These are phyloP conservation scores for Ustilago cynodontis DNA, from an alignment of 1,284 basidiomycete genomes.

Conservation along the genomic window DNA sequence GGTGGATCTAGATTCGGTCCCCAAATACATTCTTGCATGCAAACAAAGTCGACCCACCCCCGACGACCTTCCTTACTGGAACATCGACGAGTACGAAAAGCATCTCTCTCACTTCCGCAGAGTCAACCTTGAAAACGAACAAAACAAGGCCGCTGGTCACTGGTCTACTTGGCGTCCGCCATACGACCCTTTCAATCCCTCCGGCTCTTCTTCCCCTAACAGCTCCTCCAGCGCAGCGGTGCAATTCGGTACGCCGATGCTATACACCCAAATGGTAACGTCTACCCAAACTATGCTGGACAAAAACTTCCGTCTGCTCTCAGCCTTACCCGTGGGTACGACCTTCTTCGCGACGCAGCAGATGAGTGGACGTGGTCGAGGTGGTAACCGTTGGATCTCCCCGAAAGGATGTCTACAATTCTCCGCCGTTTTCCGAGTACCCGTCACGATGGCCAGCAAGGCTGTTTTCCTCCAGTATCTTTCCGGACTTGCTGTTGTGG, in stretches of 20 bases:
- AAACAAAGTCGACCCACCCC: conserved; percentile 14
- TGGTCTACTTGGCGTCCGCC: conserved; percentile 39
- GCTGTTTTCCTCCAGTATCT: conserved; percentile 97
- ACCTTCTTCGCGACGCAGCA: conserved; percentile 89
- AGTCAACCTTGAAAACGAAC: conserved; percentile 22
- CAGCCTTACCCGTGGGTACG: conserved; percentile 79
- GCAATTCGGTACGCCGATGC: conserved; percentile 77
- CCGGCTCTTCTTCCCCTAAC: conserved; percentile 6
- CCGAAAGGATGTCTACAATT: conserved; percentile 89
- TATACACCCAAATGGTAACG: conserved; percentile 90
- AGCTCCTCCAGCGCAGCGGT: neutral
- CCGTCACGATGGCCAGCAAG: conserved; percentile 76
- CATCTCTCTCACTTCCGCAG: conserved; percentile 32
- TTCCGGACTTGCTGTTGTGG: conserved; percentile 87
- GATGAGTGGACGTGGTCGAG: conserved; percentile 87
- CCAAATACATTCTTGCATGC: conserved; percentile 59
- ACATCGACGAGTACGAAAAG: conserved; percentile 42
- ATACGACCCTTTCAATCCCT: conserved; percentile 42
- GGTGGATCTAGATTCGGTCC: conserved; percentile 59
- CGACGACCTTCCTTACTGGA: conserved; percentile 43
- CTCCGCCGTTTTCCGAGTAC: conserved; percentile 80
- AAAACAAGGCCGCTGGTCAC: conserved; percentile 21
- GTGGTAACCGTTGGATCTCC: conserved; percentile 91
- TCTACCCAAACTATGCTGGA: conserved; percentile 96
- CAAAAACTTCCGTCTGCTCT: conserved; percentile 82